Conservation (phyloP, 2,329 filamentous ascomycete species). For the Coniosporium tulheliwenetii region DNA sequence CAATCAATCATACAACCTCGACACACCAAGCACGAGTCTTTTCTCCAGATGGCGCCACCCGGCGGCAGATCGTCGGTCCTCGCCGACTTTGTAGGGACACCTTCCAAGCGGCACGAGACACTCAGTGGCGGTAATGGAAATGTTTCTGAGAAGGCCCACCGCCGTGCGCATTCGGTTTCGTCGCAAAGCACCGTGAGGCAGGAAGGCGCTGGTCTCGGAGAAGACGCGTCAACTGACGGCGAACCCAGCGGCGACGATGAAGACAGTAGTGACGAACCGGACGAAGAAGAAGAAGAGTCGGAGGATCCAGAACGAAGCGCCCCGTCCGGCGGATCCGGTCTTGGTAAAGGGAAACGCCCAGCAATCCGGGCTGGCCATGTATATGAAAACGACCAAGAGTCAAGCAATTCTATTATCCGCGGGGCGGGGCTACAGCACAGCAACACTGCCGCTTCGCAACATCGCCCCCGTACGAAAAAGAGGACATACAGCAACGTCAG, state of each 20-base stretch:
- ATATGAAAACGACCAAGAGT: background rate
- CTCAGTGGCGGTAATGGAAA: background rate
- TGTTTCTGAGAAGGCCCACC: background rate
- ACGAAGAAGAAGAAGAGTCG: constrained; percentile 14
- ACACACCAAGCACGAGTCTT: too few species aligned
- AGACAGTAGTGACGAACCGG: constrained; percentile 14
- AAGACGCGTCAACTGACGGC: constrained; percentile 28
- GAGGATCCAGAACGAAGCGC: constrained; percentile 16
- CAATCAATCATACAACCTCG: too few species aligned
- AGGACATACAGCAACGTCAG: too few species aligned
- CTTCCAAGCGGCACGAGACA: background rate
- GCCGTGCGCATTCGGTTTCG: background rate
- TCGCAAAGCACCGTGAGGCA: background rate
- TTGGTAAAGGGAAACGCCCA: constrained; percentile 7
- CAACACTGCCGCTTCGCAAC: background rate
- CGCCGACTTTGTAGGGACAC: background rate
- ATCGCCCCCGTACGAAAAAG: constrained; percentile 4
- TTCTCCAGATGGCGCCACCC: too few species aligned
- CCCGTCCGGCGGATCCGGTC: constrained; percentile 14
- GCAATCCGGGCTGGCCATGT: background rate
- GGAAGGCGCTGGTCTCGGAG: background rate
- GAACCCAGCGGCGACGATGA: constrained; percentile 50
- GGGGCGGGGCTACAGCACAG: background rate
- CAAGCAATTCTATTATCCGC: background rate
- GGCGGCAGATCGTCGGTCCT: too few species aligned